Base-by-base conservation (phyloP, 2,329 filamentous ascomycete species). In the Aspergillus jensenii region DNA sequence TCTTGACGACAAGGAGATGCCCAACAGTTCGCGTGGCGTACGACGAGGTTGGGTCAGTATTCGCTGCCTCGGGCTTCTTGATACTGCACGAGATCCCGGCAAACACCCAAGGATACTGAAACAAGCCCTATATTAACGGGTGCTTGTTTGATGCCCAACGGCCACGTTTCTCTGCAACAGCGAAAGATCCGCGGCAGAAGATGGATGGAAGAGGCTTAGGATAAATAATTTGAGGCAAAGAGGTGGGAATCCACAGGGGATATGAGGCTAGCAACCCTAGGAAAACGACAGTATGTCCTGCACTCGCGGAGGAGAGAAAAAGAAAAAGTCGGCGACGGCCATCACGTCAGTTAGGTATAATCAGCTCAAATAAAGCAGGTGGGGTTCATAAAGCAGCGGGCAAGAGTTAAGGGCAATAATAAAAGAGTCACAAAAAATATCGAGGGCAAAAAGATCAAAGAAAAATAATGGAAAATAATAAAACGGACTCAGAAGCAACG, bases 301-400 rank as follows among this genome's bases (percentile, higher is more conserved):
- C 54, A 62, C 59, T 54, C 44, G 37, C 46, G 54, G 56, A 52
- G 35, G 58, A 55, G 45, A 58, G 41, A 59, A 58, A 60, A 62
- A 63, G 55, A 52, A 59, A 51, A 59, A 39, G 50, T 54, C 55
- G 41, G 50, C 54, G 58, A 59, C 40, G 46, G 55, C 46, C 60
- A 53, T 60, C 61, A 59, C 62, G 59, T 63, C 64, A 55, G 62
- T 61, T 59, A 65, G 64, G 62, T 69, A 68, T 70, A 64, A 65
- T 65, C 60, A 54, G 63, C 59, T 64, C 62, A 67, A 65, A 66
- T 64, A 67, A 69, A 45, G 69, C 64, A 58, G 64, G 71, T 70
- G 72, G 71, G 71, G 69, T 66, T 59, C 61, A 52, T 64, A 60
- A 64, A 55, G 55, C 58, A 60, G 50, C 44, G 52, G 40, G 55